Evolutionary conservation across 2,329 filamentous ascomycete genomes (phyloP).

Genomic region (Helotiales sp.): DNA sequence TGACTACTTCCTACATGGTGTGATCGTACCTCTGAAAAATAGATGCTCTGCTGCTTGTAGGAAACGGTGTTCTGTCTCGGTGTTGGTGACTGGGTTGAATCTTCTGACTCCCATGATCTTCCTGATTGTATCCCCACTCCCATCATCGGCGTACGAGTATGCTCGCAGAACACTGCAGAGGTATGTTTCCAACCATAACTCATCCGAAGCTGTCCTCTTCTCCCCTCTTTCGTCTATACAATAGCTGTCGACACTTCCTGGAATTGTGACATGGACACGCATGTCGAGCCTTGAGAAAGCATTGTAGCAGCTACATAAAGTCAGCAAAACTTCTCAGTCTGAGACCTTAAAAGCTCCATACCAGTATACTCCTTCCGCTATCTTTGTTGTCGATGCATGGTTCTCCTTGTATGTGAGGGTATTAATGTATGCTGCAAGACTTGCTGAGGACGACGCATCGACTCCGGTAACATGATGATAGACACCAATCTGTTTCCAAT

Average conservation of each 20-base stretch:
- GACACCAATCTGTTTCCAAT: conserved; percentile 67
- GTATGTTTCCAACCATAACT: conserved; percentile 96
- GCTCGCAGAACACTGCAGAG: conserved; percentile 91
- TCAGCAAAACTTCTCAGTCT: conserved; percentile 32
- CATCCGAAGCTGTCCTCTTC: conserved; percentile 88
- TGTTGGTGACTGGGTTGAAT: conserved; percentile 97
- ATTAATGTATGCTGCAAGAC: conserved; percentile 96
- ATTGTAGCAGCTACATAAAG: conserved; percentile 78
- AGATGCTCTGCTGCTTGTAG: conserved; percentile 90
- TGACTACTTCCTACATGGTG: not conserved
- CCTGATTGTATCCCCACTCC: conserved; percentile 89
- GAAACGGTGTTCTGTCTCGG: conserved; percentile 97
- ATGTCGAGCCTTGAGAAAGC: conserved; percentile 97
- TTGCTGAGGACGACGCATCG: conserved; percentile 96
- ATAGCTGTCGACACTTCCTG: conserved; percentile 94
- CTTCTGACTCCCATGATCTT: conserved; percentile 96
- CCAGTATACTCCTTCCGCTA: conserved; percentile 94
- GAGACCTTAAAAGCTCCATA: conserved; percentile 39
- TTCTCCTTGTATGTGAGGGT: conserved; percentile 89
- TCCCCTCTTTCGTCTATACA: conserved; percentile 97
- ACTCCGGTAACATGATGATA: conserved; percentile 98
- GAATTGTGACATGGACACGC: conserved; percentile 97
- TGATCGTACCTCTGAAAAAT: conserved; percentile 78
- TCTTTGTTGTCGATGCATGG: conserved; percentile 76
- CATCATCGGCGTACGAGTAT: conserved; percentile 95